A percentile compares a stretch with the other conserved stretches of the same genome.
phyloP scores from a whole-genome alignment of 225 moss, liverwort and hornwort genomes.

The Rhytidiadelphus loreus region DNA sequence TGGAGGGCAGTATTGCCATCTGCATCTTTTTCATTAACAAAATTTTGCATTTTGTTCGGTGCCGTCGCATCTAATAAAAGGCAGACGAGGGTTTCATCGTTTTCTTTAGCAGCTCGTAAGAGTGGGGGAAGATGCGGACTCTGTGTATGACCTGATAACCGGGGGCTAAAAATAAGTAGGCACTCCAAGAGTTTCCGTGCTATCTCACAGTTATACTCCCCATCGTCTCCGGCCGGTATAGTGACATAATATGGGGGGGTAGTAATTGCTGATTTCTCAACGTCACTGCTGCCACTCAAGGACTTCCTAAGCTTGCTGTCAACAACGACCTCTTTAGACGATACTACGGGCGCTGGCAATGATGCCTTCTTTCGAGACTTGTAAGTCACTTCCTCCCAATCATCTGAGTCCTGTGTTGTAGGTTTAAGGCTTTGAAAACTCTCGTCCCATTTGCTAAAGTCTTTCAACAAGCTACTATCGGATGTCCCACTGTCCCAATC shows the following conservation, averaged over 20 bases:
- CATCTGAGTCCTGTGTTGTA: slow-evolving; percentile 57
- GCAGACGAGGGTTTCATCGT: slow-evolving; percentile 66
- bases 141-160: slow-evolving; percentile 79
- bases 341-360: slow-evolving; percentile 21
- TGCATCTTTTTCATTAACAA: slow-evolving; percentile 79
- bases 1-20: slow-evolving; percentile 92
- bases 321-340: slow-evolving; percentile 40
- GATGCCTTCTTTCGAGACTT: slow-evolving; percentile 55
- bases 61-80: slow-evolving; percentile 72
- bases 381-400: slow-evolving; percentile 84
- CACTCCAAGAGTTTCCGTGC: slow-evolving; percentile 93
- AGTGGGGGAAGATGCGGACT: slow-evolving; percentile 81
- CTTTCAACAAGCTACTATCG: slow-evolving; percentile 56
- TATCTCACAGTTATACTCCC: slow-evolving; percentile 72
- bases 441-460: slow-evolving; percentile 76
- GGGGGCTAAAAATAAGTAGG: slow-evolving; percentile 73
- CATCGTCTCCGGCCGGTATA: slow-evolving; percentile 37
- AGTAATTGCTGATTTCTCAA: slow-evolving; percentile 39
- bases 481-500: slow-evolving; percentile 55
- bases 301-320: slow-evolving; percentile 75
- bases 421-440: slow-evolving; percentile 64
- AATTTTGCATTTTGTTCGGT: slow-evolving; percentile 28
- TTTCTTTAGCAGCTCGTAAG: slow-evolving; percentile 84
- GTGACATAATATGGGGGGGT: slow-evolving; percentile 27
- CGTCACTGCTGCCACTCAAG: slow-evolving; percentile 50